Conservation (phyloP, 106 monocot genomes). For the Dioscorea zingiberensis region DNA sequence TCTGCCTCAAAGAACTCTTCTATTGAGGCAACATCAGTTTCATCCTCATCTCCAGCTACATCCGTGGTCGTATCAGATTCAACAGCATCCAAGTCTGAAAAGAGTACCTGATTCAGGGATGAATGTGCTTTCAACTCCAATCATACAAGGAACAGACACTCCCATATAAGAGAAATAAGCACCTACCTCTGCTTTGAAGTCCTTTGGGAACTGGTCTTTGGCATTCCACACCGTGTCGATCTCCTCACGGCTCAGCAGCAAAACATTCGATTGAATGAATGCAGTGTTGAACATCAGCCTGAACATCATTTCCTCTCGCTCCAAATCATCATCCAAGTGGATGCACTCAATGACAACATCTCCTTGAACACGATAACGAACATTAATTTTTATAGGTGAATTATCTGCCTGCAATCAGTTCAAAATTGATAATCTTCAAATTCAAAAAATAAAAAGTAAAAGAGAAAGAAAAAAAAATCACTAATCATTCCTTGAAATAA, state of each 20-base stretch:
- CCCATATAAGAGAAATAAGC: conserved; percentile 7
- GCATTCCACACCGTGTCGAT: conserved; percentile 77
- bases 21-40: conserved; percentile 51
- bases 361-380: conserved; percentile 75
- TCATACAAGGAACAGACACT: conserved; percentile 7
- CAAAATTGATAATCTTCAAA: neutral
- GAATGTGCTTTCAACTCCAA: conserved; percentile 29
- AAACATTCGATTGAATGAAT: conserved; percentile 62
- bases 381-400: conserved; percentile 38
- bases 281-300: conserved; percentile 95
- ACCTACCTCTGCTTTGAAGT: conserved; percentile 87
- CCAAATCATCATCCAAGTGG: conserved; percentile 55
- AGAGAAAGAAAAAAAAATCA: neutral
- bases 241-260: conserved; percentile 66
- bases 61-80: conserved; percentile 34
- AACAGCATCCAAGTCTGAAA: conserved; percentile 59
- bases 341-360: conserved; percentile 91
- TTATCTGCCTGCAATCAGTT: conserved; percentile 47
- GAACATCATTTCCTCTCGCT: conserved; percentile 70
- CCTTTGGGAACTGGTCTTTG: conserved; percentile 70
- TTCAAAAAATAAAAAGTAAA: neutral
- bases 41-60: conserved; percentile 40
- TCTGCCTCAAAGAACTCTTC: conserved; percentile 86
- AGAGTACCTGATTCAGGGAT: conserved; percentile 72
- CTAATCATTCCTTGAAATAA: neutral